phyloP scores from a whole-genome alignment of 805 yeast species.

The Pichia phayaonensis region DNA sequence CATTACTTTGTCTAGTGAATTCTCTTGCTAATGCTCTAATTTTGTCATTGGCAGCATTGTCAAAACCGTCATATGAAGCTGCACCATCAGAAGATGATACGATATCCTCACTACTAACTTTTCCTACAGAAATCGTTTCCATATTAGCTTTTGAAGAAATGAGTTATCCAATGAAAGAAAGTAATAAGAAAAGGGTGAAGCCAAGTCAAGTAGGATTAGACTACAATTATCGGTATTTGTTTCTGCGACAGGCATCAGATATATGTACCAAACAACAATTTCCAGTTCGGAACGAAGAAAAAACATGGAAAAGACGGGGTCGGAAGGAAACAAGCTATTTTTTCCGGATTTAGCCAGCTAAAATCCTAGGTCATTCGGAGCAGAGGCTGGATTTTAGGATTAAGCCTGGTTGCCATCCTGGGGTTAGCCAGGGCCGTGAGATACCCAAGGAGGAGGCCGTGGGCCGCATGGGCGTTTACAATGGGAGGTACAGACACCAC shows the following conservation, averaged over 20 bases:
- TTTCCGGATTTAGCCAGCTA: neutral
- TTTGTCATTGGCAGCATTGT: slow-evolving; percentile 24
- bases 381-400: no score
- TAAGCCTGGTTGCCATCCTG: no score
- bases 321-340: neutral
- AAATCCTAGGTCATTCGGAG: no score
- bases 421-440: no score
- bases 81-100: slow-evolving; percentile 5
- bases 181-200: neutral
- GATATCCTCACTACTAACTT: slow-evolving; percentile 9
- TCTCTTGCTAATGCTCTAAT: slow-evolving; percentile 38
- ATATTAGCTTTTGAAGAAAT: neutral
- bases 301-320: neutral
- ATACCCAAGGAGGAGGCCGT: no score
- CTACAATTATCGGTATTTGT: no score
- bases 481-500: no score
- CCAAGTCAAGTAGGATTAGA: no score
- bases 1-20: slow-evolving; percentile 19
- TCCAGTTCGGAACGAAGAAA: neutral
- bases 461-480: no score
- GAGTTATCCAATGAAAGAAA: neutral
- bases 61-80: slow-evolving; percentile 31
- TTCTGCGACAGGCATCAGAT: no score
- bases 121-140: slow-evolving; percentile 24
- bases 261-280: neutral